A percentile compares a stretch with the other conserved stretches of the same genome.
Evolutionary conservation across 192 early-diverging fungal genomes (phyloP).

Genomic region (Backusella macrospora): DNA sequence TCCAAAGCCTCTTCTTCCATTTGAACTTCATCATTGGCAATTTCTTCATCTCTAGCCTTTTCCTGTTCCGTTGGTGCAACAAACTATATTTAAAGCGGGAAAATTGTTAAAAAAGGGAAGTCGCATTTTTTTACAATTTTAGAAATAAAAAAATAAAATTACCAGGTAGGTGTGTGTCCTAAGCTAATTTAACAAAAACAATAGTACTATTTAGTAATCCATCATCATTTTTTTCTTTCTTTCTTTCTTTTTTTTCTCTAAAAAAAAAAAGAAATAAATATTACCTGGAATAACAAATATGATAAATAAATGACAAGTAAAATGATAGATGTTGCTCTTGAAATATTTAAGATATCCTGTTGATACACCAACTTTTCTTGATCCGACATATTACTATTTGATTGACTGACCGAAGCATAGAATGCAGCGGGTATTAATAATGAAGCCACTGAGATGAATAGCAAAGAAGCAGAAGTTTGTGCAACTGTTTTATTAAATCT

Average conservation of each 20-base stretch:
- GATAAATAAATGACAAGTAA: slow-evolving; percentile 68
- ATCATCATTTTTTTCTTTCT: not conserved
- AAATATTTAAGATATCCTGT: slow-evolving; percentile 57
- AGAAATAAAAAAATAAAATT: too few species aligned
- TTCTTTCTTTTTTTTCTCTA: not conserved
- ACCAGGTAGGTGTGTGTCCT: slow-evolving; percentile 77
- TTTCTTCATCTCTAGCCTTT: not conserved
- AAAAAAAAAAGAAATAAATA: slow-evolving; percentile 11
- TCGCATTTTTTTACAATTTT: too few species aligned
- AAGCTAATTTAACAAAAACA: slow-evolving; percentile 63
- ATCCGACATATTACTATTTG: not conserved
- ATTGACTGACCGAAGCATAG: slow-evolving; percentile 28
- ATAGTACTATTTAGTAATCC: not conserved
- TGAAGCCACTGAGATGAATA: slow-evolving; percentile 68
- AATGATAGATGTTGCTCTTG: slow-evolving; percentile 68
- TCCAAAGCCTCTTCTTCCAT: slow-evolving; percentile 26
- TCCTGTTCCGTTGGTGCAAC: not conserved
- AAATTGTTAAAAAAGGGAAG: not conserved
- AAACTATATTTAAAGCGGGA: slow-evolving; percentile 14
- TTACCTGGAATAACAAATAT: slow-evolving; percentile 64
- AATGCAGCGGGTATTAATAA: slow-evolving; percentile 76
- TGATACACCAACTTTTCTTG: not conserved
- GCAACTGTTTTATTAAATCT: slow-evolving; percentile 65
- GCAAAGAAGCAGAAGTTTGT: slow-evolving; percentile 71
- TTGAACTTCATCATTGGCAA: not conserved